Percentiles rank a stretch among this genome's conserved stretches.
These are phyloP conservation scores for Melampsora larici-populina DNA, from an alignment of 1,284 basidiomycete genomes.

Conservation along the genomic window DNA sequence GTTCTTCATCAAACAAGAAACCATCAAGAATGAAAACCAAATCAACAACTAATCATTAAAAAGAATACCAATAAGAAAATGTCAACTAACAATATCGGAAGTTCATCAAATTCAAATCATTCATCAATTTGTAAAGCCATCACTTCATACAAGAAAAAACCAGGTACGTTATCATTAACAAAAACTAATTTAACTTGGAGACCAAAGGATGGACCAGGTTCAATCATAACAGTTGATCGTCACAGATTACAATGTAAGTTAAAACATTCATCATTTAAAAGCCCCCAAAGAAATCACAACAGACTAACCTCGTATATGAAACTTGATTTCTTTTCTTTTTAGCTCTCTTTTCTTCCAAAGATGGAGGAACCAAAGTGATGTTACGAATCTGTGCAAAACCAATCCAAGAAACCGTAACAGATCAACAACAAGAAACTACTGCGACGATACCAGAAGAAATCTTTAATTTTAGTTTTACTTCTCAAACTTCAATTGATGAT, in stretches of 20 bases:
- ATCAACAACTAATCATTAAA: background rate
- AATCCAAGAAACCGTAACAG: background rate
- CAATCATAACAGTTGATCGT: slow-evolving; percentile 61
- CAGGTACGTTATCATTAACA: slow-evolving; percentile 68
- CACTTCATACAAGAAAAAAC: slow-evolving; percentile 72
- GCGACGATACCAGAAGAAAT: slow-evolving; percentile 47
- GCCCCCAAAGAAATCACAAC: background rate
- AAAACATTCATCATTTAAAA: slow-evolving; percentile 16
- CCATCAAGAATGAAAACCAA: background rate
- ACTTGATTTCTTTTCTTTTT: slow-evolving; percentile 23
- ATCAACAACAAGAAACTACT: background rate
- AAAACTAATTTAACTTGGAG: slow-evolving; percentile 68
- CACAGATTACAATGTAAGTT: background rate
- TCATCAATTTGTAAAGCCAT: slow-evolving; percentile 61
- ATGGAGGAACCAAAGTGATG: slow-evolving; percentile 68
- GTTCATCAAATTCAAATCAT: slow-evolving; percentile 35
- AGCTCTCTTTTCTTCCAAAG: slow-evolving; percentile 79
- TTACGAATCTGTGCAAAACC: slow-evolving; percentile 62
- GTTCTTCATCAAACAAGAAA: no score
- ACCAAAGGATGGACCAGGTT: slow-evolving; percentile 63
- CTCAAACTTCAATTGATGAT: slow-evolving; percentile 62
- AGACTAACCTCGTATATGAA: background rate
- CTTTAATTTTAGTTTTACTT: slow-evolving; percentile 55
- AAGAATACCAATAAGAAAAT: slow-evolving; percentile 48
- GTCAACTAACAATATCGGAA: slow-evolving; percentile 53